Base-by-base conservation (phyloP, 495 filamentous ascomycete genomes). In the Penicillium subrubescens region DNA sequence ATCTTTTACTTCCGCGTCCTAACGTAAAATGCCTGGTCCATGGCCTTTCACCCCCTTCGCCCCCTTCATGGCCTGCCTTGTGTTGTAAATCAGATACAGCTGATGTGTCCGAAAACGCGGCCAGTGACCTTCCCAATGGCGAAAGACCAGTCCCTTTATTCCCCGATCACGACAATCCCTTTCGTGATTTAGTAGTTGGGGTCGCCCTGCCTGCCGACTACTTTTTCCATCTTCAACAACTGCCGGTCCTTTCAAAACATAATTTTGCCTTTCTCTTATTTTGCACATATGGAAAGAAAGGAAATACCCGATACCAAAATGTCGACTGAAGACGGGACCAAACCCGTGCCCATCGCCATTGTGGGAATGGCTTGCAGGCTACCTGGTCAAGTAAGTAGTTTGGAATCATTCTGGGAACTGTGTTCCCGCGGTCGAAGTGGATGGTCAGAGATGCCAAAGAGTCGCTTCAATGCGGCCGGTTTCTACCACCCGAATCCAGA, bases 381-480 rank as follows among this genome's bases (percentile, higher is more conserved):
- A 14, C 80, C 82, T 10, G 80, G 79, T 17, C 72, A 82, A 57
- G 85, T 85, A 21, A 73, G 79, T n/a, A 86, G 75, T 17, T 77
- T 83, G 12, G 82, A 83, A 23, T 78, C 84, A 51, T 84, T 89
- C 58, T 88, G 86, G 85, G 80, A 87, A 19, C 69, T 88, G 6
- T 76, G 72, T 50, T 68, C 70, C 4, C 63, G 70, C 46, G 72
- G 59, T 1, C 68, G 67, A 53, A 74, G 71, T 59, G 64, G 71
- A 8, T 75, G 73, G 73, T 74, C 73, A 8, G 55, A 60, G 23
- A 56, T 69, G 10, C 69, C 71, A 1, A 64, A 64, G 19, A 54
- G 65, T 19, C 73, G 81, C 63, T 83, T 82, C 69, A 83, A 83
- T 63, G 72, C 77, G 5, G 76, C 79, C n/a, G 70, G 72, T 3